These are phyloP conservation scores for Arthroderma sp. DNA, from an alignment of 2,329 filamentous ascomycete species.

Conservation along the genomic window DNA sequence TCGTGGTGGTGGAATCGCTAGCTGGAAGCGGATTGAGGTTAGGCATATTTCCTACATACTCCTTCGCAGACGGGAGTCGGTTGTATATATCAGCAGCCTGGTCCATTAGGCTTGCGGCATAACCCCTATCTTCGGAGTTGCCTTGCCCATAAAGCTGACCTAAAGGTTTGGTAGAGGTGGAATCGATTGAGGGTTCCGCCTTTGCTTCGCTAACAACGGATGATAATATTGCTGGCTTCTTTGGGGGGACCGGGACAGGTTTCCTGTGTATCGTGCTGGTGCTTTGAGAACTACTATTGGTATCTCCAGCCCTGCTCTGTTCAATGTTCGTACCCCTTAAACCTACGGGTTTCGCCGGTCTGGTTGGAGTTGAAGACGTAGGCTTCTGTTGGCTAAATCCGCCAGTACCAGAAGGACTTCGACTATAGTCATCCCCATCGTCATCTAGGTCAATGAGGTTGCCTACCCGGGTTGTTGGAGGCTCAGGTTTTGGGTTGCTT, in stretches of 20 bases:
- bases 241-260: constrained; percentile 10
- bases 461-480: constrained; percentile 12
- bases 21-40: constrained; percentile 17
- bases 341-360: constrained; percentile 32
- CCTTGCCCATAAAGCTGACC: background rate
- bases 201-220: background rate
- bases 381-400: constrained; percentile 10
- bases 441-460: constrained; percentile 28
- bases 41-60: constrained; percentile 15
- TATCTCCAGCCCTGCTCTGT: background rate
- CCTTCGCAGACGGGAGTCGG: constrained; percentile 10
- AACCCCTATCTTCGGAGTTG: constrained; percentile 6
- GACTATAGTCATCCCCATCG: constrained; percentile 10
- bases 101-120: constrained; percentile 10
- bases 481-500: constrained; percentile 14
- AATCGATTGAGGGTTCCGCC: too few species aligned
- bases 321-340: constrained; percentile 8
- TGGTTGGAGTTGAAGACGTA: constrained; percentile 22
- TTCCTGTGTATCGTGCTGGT: constrained; percentile 8
- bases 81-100: constrained; percentile 12
- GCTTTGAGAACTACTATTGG: background rate
- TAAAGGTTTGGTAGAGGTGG: background rate
- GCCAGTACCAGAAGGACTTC: constrained; percentile 8
- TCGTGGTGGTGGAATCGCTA: background rate
- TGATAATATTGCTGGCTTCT: constrained; percentile 8